Conservation (phyloP, 345 rosid genomes). For the Raphanus raphanistrum region DNA sequence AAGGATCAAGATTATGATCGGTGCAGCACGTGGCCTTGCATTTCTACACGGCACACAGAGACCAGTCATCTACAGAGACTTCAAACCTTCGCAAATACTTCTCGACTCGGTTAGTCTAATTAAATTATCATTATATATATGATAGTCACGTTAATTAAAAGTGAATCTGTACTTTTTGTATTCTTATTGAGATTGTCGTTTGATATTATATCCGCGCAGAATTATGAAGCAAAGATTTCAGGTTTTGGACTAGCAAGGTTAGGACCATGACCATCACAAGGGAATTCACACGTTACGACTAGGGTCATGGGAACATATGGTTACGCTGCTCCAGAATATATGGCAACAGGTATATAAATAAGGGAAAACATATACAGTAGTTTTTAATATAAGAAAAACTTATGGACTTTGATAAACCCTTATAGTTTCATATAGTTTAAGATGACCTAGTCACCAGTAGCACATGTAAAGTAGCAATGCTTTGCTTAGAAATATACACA, state of each 20-base stretch:
- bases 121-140: not conserved
- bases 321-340: slow-evolving; percentile 71
- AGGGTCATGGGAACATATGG: slow-evolving; percentile 54
- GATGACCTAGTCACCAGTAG: no score
- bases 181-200: not conserved
- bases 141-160: not conserved
- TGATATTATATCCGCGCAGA: slow-evolving; percentile 35
- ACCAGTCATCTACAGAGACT: slow-evolving; percentile 76
- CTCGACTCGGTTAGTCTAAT: slow-evolving; percentile 62
- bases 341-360: slow-evolving; percentile 54
- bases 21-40: slow-evolving; percentile 79
- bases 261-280: slow-evolving; percentile 51
- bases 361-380: not conserved
- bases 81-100: slow-evolving; percentile 79
- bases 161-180: not conserved
- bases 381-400: no score
- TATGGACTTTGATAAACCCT: no score
- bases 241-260: slow-evolving; percentile 69
- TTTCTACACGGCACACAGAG: slow-evolving; percentile 68
- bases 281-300: slow-evolving; percentile 70
- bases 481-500: no score
- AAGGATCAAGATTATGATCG: slow-evolving; percentile 50
- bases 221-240: slow-evolving; percentile 60
- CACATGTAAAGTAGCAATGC: no score
- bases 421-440: no score